Evolutionary conservation across 805 yeast species (phyloP).

Genomic region (Kluyveromyces aestuarii): DNA sequence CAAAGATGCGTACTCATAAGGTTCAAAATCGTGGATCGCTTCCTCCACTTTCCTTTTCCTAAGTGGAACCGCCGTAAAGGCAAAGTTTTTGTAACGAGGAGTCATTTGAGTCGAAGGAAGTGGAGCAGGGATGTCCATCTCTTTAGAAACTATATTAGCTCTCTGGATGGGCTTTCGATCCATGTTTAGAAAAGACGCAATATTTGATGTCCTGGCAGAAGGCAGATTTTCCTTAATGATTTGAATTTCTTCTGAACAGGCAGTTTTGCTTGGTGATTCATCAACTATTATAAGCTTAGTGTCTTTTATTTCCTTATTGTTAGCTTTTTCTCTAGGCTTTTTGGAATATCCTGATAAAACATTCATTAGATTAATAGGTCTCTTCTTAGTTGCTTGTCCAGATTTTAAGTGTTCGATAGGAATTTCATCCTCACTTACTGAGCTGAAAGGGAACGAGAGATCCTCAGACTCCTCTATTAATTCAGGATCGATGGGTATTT

Average conservation of each 20-base stretch:
- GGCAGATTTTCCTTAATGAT: not conserved
- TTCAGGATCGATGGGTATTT: not conserved
- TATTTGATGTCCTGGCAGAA: not conserved
- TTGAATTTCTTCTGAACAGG: not conserved
- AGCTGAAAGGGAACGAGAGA: not conserved
- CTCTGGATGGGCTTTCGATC: not conserved
- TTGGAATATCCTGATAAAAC: constrained; percentile 2
- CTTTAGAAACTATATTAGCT: constrained; percentile 10
- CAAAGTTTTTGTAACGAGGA: constrained; percentile 5
- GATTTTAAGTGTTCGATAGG: not conserved
- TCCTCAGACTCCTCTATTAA: not conserved
- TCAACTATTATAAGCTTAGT: not conserved
- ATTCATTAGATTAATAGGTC: not conserved
- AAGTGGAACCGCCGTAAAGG: not conserved
- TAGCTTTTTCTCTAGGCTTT: not conserved
- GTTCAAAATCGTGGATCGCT: constrained; percentile 2
- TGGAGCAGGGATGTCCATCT: constrained; percentile 12
- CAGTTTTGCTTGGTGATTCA: not conserved
- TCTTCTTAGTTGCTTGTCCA: not conserved
- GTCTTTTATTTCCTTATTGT: not conserved
- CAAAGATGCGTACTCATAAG: constrained; percentile 11
- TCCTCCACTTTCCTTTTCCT: not conserved
- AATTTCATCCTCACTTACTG: not conserved
- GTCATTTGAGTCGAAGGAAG: constrained; percentile 12
- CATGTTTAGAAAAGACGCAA: constrained; percentile 1